Evolutionary conservation across 805 yeast genomes (phyloP), one percentile per base, ranked within the genome.

Genomic region (Candida montana): DNA sequence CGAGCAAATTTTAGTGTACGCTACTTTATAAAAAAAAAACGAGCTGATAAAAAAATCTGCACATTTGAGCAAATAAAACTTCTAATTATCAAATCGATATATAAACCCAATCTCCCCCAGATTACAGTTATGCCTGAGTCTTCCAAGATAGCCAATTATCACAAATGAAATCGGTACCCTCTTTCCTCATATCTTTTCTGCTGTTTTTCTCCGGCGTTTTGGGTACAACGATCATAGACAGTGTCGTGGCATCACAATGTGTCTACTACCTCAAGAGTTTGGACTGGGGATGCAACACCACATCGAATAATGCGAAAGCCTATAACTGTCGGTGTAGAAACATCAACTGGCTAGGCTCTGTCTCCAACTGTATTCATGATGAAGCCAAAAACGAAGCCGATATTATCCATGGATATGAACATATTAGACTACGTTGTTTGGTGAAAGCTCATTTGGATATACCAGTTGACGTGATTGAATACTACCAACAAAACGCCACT

Each of bases 211-310:
- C 42, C 20, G 38, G 39, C 3, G 39, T 29, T 8, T 15, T 34
- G 3, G 51, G 49, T 3, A 41, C 56, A 5, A 53, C 49, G 13
- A 52, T 63, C 31, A 52, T 62, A 18, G 72, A 68, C 41, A 62
- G 68, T 9, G 54, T 64, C 4, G 44, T 67, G 12, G 72, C 73
- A 1, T 57, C 71, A 3, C 58, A 69, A 23, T 68, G 74, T 50
- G 51, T 68, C 13, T 68, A 68, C 48, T 67, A 68, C 42, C 54
- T 66, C 47, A 52, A 57, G 34, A 54, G 53, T 24, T 61, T 58
- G 37, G 67, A 69, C 40, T 71, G 75, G 75, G 72, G 71, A 1
- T 71, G 77, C 47, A 48, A 53, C 23, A 43, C 65, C 8, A 59
- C 61, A 7, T 54, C 62, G 1, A 62, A 62, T 39, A 59, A 59